Conservation (phyloP, 805 yeast genomes). For the Yarrowia divulgata region DNA sequence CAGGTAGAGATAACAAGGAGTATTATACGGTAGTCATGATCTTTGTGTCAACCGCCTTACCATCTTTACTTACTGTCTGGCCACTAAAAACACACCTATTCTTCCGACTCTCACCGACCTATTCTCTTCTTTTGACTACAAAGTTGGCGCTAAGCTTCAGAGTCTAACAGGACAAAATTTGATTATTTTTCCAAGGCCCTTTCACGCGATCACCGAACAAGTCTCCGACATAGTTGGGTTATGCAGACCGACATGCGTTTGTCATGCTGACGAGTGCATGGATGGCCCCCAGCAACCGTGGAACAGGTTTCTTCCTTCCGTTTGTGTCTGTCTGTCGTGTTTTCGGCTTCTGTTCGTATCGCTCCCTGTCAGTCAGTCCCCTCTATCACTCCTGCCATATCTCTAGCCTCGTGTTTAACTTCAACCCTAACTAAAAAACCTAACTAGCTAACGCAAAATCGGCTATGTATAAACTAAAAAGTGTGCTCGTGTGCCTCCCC, state of each 20-base stretch:
- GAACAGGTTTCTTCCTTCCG: too few relatives aligned
- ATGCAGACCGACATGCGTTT: too few relatives aligned
- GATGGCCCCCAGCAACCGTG: too few relatives aligned
- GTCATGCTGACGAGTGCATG: too few relatives aligned
- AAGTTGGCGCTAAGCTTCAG: not conserved
- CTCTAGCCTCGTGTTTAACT: not conserved
- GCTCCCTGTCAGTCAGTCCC: too few relatives aligned
- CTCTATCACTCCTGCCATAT: not conserved
- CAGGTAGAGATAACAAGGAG: too few relatives aligned
- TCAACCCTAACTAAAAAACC: not conserved
- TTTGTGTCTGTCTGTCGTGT: not conserved
- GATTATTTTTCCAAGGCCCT: not conserved
- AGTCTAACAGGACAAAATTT: not conserved
- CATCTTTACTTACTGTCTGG: not conserved
- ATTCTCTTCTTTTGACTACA: not conserved
- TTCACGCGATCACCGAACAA: constrained; percentile 13
- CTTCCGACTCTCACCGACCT: not conserved
- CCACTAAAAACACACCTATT: not conserved
- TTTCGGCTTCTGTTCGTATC: too few relatives aligned
- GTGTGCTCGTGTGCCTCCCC: not conserved
- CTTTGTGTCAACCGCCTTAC: too few relatives aligned
- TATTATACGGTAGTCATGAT: too few relatives aligned
- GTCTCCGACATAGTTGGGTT: not conserved
- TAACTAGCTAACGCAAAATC: not conserved
- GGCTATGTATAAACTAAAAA: not conserved